Conservation (phyloP, 164 flowering plant species). For the Echeveria elegans region DNA sequence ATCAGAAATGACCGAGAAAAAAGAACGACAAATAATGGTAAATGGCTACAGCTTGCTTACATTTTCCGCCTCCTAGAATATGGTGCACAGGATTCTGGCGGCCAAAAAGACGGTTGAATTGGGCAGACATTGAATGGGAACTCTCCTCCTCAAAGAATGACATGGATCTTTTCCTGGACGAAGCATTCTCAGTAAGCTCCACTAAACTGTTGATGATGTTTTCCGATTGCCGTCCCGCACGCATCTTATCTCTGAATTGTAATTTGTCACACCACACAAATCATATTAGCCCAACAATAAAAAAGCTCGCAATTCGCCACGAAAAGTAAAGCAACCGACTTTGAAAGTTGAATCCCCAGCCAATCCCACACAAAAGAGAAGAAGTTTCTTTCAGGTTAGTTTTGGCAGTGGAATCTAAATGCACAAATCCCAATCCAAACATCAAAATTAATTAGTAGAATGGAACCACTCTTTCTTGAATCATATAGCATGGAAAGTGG, state of each 20-base stretch:
- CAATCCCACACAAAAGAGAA: too few species aligned
- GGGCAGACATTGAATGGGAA: constrained; percentile 34
- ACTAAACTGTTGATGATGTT: constrained; percentile 44
- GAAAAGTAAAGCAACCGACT: too few species aligned
- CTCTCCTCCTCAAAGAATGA: constrained; percentile 60
- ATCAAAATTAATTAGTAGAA: too few species aligned
- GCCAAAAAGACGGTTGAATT: constrained; percentile 69
- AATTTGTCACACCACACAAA: too few species aligned
- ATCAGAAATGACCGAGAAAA: neutral
- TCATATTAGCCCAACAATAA: too few species aligned
- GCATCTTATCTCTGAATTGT: constrained; percentile 27
- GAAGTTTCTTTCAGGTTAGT: too few species aligned
- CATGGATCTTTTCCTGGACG: constrained; percentile 46
- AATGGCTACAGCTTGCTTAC: constrained; percentile 25
- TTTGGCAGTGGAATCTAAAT: too few species aligned
- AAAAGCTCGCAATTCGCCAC: too few species aligned
- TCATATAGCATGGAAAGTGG: too few species aligned
- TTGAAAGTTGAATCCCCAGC: too few species aligned
- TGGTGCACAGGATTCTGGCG: constrained; percentile 73
- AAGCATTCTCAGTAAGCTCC: constrained; percentile 51
- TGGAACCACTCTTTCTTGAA: too few species aligned
- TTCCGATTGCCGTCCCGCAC: constrained; percentile 58
- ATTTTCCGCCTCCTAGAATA: constrained; percentile 84
- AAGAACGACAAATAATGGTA: neutral
- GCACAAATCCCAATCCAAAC: too few species aligned